Base-by-base conservation (phyloP, 139 green algal species). In the Picochlorum costavermella region DNA sequence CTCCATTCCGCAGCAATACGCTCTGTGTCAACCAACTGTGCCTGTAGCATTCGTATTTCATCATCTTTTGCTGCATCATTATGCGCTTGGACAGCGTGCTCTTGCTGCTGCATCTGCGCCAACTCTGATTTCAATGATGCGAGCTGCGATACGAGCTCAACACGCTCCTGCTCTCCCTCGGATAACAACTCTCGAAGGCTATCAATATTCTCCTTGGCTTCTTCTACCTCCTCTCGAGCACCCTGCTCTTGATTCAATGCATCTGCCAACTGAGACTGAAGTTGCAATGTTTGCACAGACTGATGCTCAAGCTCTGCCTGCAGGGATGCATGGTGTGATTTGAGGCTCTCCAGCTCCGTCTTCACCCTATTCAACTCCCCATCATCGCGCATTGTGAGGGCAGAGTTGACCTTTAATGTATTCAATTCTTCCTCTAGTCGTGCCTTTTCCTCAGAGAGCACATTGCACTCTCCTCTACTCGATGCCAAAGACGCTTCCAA, bases 151-250 rank as follows among this genome's bases (percentile, higher is more conserved):
- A 6, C 50, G 9, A 59, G 14, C 12, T 16, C 50, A 17, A 37
- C n/a, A 13, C 50, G 25, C 25, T 59, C 50, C 25, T 30, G 23
- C 20, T 37, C 25, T 30, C 23, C 50, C 8, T 59, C 50, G 14
- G n/a, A 17, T 59, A 59, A 23, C 8, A 30, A 6, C 12, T 59
- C 50, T 36, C 50, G 20, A 17, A 59, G 16, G 14, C 25, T 33
- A 20, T 59, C 23, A 59, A 59, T 59, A 59, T 59, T 33, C 0
- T 59, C 50, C 8, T 59, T 59, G 8, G 25, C 12, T 13, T 59
- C 50, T 37, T 30, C 20, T 11, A 59, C 10, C 60, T 71, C 50
- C 37, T 71, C 23, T 6, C 49, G 58, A 8, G 68, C 50, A 9
- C 50, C 50, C 0, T 56, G 63, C 16, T 56, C 26, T 25, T 25